phyloP scores from a whole-genome alignment of 257 asterid genomes.

The Nicotiana tomentosiformis region DNA sequence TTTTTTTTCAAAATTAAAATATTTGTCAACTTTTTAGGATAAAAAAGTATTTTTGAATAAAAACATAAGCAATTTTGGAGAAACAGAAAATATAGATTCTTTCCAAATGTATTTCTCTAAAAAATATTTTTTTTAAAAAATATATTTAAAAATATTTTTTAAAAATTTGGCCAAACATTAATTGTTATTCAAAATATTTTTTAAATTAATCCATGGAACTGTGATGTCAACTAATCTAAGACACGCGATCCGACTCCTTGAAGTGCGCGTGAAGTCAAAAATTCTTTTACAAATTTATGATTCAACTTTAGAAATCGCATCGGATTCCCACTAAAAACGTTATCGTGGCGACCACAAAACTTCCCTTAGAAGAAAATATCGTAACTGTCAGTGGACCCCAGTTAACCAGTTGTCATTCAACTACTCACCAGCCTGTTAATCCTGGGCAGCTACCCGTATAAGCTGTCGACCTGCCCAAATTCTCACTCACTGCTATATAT shows the following conservation, averaged over 20 bases:
- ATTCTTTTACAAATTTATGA: background rate
- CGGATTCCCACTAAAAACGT: background rate
- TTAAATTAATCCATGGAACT: too few relatives aligned
- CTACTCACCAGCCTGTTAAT: constrained; percentile 42
- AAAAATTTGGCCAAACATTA: too few relatives aligned
- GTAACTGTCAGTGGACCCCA: constrained; percentile 12
- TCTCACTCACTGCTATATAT: constrained; percentile 14
- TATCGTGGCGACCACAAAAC: background rate
- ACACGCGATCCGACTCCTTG: background rate
- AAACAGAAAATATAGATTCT: too few relatives aligned
- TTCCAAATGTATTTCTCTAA: too few relatives aligned
- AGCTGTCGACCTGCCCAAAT: constrained; percentile 34
- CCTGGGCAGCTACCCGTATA: constrained; percentile 48
- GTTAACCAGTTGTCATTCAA: background rate
- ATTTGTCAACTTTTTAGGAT: too few relatives aligned
- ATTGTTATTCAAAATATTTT: too few relatives aligned
- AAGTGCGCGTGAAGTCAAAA: background rate
- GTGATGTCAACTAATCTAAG: too few relatives aligned
- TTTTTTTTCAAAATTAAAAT: too few relatives aligned
- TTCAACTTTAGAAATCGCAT: background rate
- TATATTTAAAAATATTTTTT: too few relatives aligned
- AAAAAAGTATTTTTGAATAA: too few relatives aligned
- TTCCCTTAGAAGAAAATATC: background rate
- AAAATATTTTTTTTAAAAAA: too few relatives aligned
- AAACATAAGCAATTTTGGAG: too few relatives aligned